Percentiles rank a stretch among this genome's conserved stretches.
These are phyloP conservation scores for Starmerella lactis-condensi DNA, from an alignment of 805 yeast species.

Conservation along the genomic window DNA sequence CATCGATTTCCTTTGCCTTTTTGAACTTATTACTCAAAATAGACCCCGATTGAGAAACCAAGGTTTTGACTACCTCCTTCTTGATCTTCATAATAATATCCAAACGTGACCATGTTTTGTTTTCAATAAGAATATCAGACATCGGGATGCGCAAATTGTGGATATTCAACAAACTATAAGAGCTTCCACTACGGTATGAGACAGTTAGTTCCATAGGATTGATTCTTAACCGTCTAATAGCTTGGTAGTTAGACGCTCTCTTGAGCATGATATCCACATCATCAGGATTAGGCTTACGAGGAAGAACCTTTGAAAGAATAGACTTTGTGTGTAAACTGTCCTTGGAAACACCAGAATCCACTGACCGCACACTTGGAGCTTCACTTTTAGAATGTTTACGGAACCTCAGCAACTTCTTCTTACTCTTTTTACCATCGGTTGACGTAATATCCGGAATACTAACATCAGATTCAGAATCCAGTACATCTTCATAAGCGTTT, in stretches of 20 bases:
- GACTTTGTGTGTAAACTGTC: not conserved
- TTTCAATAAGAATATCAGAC: conserved; percentile 40
- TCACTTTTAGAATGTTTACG: not conserved
- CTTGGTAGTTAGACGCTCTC: conserved; percentile 55
- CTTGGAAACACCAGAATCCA: not conserved
- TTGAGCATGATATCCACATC: conserved; percentile 47
- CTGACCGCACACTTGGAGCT: no score
- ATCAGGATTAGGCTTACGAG: not conserved
- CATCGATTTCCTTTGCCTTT: not conserved
- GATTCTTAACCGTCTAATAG: conserved; percentile 41
- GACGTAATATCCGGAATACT: no score
- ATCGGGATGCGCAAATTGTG: conserved; percentile 49
- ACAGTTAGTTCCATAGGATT: conserved; percentile 38
- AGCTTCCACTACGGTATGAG: conserved; percentile 45
- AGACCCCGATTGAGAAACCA: conserved; percentile 42
- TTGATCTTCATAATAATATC: conserved; percentile 49
- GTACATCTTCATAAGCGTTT: not conserved
- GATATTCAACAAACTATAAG: conserved; percentile 53
- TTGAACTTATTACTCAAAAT: conserved; percentile 59
- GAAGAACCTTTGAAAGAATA: not conserved
- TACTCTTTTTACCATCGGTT: not conserved
- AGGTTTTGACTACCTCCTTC: conserved; percentile 27
- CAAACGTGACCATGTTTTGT: conserved; percentile 52
- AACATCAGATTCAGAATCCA: not conserved
- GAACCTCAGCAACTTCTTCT: not conserved